Conservation (phyloP, 805 yeast species). For the Starmerella kuoi region DNA sequence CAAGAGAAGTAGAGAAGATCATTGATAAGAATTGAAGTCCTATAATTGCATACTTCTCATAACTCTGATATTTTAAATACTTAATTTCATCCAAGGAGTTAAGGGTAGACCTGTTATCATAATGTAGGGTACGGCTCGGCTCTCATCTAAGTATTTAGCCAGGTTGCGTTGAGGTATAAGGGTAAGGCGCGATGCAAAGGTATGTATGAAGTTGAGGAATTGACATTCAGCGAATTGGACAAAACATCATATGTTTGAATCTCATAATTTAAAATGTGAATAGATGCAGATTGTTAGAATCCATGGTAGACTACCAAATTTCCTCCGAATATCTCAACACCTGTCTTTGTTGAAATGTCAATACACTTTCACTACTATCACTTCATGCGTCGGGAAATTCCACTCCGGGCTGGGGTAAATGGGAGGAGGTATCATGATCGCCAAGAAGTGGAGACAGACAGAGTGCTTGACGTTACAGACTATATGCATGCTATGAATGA, state of each 20-base stretch:
- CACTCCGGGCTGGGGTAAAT: too few species aligned
- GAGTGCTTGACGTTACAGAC: too few species aligned
- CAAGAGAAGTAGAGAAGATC: constrained; percentile 2
- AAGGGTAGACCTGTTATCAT: background rate
- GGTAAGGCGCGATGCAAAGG: background rate
- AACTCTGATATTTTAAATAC: background rate
- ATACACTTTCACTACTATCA: too few species aligned
- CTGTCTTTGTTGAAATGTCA: too few species aligned
- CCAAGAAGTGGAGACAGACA: too few species aligned
- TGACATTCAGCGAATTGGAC: too few species aligned
- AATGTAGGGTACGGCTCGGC: background rate
- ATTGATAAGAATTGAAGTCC: background rate
- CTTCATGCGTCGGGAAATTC: too few species aligned
- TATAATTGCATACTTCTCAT: background rate
- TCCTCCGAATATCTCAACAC: too few species aligned
- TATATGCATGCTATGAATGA: too few species aligned
- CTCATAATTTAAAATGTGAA: background rate
- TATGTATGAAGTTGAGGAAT: background rate
- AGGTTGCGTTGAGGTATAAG: background rate
- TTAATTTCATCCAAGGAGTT: too few species aligned
- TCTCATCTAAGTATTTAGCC: background rate
- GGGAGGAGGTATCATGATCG: too few species aligned
- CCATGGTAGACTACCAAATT: background rate
- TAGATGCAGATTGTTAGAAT: background rate
- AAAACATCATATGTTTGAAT: background rate